phyloP scores from a whole-genome alignment of 257 asterid species.

The Henckelia pumila region DNA sequence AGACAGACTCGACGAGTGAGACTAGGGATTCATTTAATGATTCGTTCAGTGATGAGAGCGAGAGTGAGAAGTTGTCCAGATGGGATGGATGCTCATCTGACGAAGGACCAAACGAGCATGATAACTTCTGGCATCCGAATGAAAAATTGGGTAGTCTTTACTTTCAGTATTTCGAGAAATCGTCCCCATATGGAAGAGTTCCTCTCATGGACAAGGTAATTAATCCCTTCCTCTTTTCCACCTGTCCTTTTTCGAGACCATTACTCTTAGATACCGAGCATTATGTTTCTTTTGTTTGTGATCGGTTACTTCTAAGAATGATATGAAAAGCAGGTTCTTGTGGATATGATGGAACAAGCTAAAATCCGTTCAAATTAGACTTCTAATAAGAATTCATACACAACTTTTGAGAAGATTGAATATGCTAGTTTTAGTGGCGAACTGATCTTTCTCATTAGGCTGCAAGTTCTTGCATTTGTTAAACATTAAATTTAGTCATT shows the following conservation, averaged over 20 bases:
- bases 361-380: constrained; percentile 10
- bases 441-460: constrained; percentile 27
- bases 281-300: not conserved
- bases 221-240: not conserved
- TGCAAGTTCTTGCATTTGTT: constrained; percentile 21
- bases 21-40: constrained; percentile 52
- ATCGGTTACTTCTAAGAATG: not conserved
- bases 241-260: not conserved
- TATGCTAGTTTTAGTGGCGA: constrained; percentile 11
- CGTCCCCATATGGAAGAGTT: constrained; percentile 54
- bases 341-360: constrained; percentile 21
- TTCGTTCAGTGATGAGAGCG: constrained; percentile 55
- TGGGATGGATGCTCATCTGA: constrained; percentile 67
- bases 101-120: constrained; percentile 40
- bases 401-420: constrained; percentile 23
- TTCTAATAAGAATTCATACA: constrained; percentile 24
- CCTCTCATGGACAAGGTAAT: constrained; percentile 58
- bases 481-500: constrained; percentile 16
- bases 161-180: constrained; percentile 46
- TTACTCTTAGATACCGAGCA: not conserved
- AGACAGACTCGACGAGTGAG: constrained; percentile 40
- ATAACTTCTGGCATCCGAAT: constrained; percentile 33
- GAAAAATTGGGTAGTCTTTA: constrained; percentile 47
- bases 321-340: not conserved
- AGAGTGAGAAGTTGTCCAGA: constrained; percentile 50